Evolutionary conservation across 2,329 filamentous ascomycete genomes (phyloP).

Genomic region (Beauveria medogensis): DNA sequence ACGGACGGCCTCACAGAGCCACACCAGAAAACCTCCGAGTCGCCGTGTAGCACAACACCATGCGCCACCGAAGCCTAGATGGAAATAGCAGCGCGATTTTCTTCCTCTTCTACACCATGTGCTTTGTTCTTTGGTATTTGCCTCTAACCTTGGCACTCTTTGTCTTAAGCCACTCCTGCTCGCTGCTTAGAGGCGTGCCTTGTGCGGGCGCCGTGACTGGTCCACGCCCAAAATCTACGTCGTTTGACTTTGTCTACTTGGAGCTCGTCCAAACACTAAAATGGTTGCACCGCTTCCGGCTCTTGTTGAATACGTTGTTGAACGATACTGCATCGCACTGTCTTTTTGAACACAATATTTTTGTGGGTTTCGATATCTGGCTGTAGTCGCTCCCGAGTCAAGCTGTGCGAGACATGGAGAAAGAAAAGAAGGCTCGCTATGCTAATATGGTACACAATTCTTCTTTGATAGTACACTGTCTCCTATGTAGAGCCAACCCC

Average conservation of each 20-base stretch:
- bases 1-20: not conserved
- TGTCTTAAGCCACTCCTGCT: not conserved
- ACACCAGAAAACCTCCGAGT: too few relatives aligned
- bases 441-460: not conserved
- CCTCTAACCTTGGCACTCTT: not conserved
- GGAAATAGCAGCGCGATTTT: not conserved
- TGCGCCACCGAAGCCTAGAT: not conserved
- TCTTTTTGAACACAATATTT: not conserved
- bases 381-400: not conserved
- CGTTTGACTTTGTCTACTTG: not conserved
- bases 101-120: not conserved
- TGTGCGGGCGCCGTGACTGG: not conserved
- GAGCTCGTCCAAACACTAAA: not conserved
- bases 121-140: not conserved
- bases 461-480: not conserved
- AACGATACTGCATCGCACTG: too few relatives aligned
- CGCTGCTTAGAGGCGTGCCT: not conserved
- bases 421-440: conserved; percentile 2
- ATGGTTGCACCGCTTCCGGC: not conserved
- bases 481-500: not conserved
- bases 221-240: not conserved
- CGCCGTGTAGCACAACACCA: not conserved
- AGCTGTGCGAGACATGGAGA: not conserved
- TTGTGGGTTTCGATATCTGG: too few relatives aligned
- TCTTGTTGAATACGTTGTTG: not conserved